Evolutionary conservation across 257 asterid species (phyloP), one percentile per base, ranked within the genome.

Genomic region (Przewalskia tangutica): DNA sequence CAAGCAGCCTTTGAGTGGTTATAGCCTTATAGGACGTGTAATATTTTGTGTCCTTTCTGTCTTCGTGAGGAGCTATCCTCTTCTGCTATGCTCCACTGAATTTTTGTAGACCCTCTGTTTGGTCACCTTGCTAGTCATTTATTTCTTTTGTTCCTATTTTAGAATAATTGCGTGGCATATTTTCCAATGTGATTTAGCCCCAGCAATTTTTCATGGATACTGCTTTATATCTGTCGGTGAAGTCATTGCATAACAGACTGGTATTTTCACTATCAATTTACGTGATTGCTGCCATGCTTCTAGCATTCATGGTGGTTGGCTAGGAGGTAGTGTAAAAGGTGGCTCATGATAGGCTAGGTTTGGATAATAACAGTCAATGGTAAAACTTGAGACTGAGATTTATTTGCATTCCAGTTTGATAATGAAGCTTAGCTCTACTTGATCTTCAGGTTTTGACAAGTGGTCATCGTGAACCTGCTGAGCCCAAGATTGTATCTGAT

Each of bases 401-500:
- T 46, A 75, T 75, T 75, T 23, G 60, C 62, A 23, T 38, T 46
- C 50, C 80, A 75, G 27, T 75, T 75, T 75, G 46, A 75, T 75
- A 9, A 42, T 75, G 63, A 50, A 75, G 63, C 80, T 75, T 50
- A 48, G 62, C 40, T 34, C 40, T 66, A 80, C 50, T 51, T 82
- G 8, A 77, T 73, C 77, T 38, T 27, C 83, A 88, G 91, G 85
- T 79, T 78, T 60, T 85, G 66, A n/a, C 76, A 18, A 81, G 84
- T 86, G 80, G 81, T 77, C 81, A 75, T 59, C 90, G 79, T 73
- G 89, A 83, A 68, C 78, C 82, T 65, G 79, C 83, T 73, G 89
- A 85, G 66, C 70, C 85, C 78, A 86, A 81, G 87, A 80, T 83
- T 48, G 84, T 85, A 70, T 77, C 89, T 67, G 89, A 85, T 79